Evolutionary conservation across 2,329 filamentous ascomycete genomes (phyloP).

Genomic region (Penicillium sp.): DNA sequence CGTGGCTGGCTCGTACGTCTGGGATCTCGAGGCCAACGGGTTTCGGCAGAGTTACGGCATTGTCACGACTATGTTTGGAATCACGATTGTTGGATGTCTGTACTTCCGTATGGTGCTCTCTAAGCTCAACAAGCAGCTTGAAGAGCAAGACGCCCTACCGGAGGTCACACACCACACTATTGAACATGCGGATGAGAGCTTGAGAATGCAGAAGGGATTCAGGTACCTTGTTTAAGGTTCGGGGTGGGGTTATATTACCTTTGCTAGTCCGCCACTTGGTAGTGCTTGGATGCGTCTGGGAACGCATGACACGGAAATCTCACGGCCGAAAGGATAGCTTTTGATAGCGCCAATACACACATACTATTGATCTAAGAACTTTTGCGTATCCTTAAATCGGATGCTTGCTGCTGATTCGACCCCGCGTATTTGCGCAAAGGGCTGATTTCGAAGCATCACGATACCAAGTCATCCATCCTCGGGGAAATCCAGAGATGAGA

Average conservation of each 20-base stretch:
- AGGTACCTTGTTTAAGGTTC: slow-evolving; percentile 31
- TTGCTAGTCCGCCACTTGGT: neutral
- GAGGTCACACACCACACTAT: slow-evolving; percentile 11
- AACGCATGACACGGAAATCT: neutral
- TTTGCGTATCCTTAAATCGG: neutral
- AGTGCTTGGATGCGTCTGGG: neutral
- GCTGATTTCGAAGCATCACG: slow-evolving; percentile 3
- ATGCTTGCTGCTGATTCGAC: neutral
- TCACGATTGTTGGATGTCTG: slow-evolving; percentile 56
- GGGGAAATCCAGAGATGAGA: neutral
- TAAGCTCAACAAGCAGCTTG: slow-evolving; percentile 33
- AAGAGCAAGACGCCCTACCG: slow-evolving; percentile 22
- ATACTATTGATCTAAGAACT: neutral
- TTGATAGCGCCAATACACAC: slow-evolving; percentile 1
- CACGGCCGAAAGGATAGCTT: neutral
- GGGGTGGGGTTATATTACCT: neutral
- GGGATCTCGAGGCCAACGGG: slow-evolving; percentile 63
- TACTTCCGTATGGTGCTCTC: slow-evolving; percentile 54
- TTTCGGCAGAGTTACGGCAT: slow-evolving; percentile 69
- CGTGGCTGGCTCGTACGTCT: slow-evolving; percentile 67
- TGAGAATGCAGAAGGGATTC: slow-evolving; percentile 35
- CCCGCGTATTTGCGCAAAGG: neutral
- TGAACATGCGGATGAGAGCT: slow-evolving; percentile 25
- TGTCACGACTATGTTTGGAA: slow-evolving; percentile 67
- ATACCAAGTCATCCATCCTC: slow-evolving; percentile 17